Evolutionary conservation across 73 alveolate species (phyloP), one percentile per base, ranked within the genome.

Genomic region (Blepharisma japonicum): DNA sequence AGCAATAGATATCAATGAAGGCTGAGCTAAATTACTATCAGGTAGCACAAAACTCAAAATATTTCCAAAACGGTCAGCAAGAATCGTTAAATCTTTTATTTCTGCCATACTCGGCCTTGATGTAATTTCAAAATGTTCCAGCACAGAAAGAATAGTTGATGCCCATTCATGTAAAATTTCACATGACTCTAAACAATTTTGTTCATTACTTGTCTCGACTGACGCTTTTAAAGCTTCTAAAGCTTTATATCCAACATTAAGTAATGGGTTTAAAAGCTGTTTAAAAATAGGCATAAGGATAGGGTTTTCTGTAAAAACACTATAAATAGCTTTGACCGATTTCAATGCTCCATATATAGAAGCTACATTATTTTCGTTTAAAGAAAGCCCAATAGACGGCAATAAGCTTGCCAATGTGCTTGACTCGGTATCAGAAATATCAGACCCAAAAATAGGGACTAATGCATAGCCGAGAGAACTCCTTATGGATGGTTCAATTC

Each of bases 131-230:
- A 61, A 61, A 61, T 61, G 74, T 4, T 61, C 74, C 14, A 25
- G 47, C 0, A 61, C 23, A 0, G 49, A 0, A 1, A 2, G 0
- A 61, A 61, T 25, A 14, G 50, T 20, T 14, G 50, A 20, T 2
- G 50, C 23, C n/a, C 49, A 18, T 25, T 61, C 74, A 8, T 61
- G 47, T 20, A 61, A 20, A 61, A 61, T 14, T 25, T 61, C 74
- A n/a, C 74, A 61, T 25, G 42, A 32, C 3, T 32, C 42, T 32
- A 32, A 32, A 32, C 42, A 1, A 3, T 61, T 61, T 25, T 14
- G 47, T 14, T 20, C 18, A 61, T n/a, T 25, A 25, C 47, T 61
- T 61, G 14, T 8, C 5, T 39, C 74, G 0, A 61, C 18, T 20
- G 74, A 25, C 2, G 2, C 46, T 14, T 61, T 14, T 18, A 61